A percentile compares a stretch with the other conserved stretches of the same genome.
Evolutionary conservation across 1,139 yeast genomes (phyloP).

Genomic region (Candida sp.): DNA sequence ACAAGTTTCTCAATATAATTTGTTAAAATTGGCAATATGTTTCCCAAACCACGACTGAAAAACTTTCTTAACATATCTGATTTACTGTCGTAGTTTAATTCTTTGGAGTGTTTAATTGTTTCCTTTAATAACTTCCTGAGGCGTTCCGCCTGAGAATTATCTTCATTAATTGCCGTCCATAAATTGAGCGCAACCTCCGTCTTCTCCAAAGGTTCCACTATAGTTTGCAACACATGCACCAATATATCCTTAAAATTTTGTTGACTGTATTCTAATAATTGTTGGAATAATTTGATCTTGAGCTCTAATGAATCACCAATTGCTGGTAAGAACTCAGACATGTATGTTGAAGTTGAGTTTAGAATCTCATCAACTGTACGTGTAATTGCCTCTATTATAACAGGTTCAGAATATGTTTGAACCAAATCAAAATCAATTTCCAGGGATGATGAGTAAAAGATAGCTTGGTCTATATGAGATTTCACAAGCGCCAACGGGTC

Average conservation of each 20-base stretch:
- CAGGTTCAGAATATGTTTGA: slow-evolving; percentile 27
- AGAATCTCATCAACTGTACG: slow-evolving; percentile 54
- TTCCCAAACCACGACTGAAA: slow-evolving; percentile 24
- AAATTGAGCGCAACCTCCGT: slow-evolving; percentile 50
- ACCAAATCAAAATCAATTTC: slow-evolving; percentile 58
- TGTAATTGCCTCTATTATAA: slow-evolving; percentile 47
- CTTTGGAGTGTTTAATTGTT: slow-evolving; percentile 12
- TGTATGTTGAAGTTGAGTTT: slow-evolving; percentile 37
- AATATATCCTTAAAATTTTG: slow-evolving; percentile 41
- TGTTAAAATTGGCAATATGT: slow-evolving; percentile 33
- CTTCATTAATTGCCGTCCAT: slow-evolving; percentile 37
- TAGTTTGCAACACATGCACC: slow-evolving; percentile 23
- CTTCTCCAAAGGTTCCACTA: slow-evolving; percentile 55
- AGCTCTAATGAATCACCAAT: slow-evolving; percentile 20
- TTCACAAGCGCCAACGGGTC: slow-evolving; percentile 47
- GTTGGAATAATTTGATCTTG: slow-evolving; percentile 25
- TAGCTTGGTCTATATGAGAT: slow-evolving; percentile 79
- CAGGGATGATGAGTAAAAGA: slow-evolving; percentile 49
- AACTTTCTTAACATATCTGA: slow-evolving; percentile 21
- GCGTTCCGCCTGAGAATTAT: slow-evolving; percentile 11
- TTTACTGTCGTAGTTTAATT: slow-evolving; percentile 3
- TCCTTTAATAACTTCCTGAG: slow-evolving; percentile 23
- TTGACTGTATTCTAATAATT: slow-evolving; percentile 44
- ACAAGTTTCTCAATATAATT: slow-evolving; percentile 23
- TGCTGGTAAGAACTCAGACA: slow-evolving; percentile 27